These are phyloP conservation scores for Kregervanrija delftensis DNA, from an alignment of 805 yeast genomes.

Conservation along the genomic window DNA sequence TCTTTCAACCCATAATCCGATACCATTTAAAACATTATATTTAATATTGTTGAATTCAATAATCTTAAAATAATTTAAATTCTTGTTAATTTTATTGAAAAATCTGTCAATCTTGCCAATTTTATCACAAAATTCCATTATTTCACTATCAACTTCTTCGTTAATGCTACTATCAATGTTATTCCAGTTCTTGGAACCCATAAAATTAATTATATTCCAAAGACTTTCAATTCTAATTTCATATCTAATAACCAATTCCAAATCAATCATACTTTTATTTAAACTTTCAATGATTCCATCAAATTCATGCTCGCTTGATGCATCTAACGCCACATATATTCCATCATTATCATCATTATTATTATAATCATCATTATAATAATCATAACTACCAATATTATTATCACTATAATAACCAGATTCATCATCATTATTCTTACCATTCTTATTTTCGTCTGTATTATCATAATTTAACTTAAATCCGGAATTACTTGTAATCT, in stretches of 20 bases:
- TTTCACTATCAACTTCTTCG: slow-evolving; percentile 10
- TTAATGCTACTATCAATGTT: slow-evolving; percentile 1
- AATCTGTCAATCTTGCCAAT: slow-evolving; percentile 9
- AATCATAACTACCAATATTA: not conserved
- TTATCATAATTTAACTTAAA: slow-evolving; percentile 5
- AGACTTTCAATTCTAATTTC: slow-evolving; percentile 36
- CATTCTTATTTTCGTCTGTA: not conserved
- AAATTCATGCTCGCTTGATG: slow-evolving; percentile 28
- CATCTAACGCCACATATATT: slow-evolving; percentile 21
- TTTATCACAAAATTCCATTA: slow-evolving; percentile 13
- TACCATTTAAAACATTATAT: slow-evolving; percentile 2
- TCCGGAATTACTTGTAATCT: slow-evolving; percentile 10
- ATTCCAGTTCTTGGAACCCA: slow-evolving; percentile 7
- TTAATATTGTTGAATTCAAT: too few relatives aligned
- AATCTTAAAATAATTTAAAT: not conserved
- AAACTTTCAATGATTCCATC: slow-evolving; percentile 30
- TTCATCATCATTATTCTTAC: not conserved
- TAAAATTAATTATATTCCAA: slow-evolving; percentile 11
- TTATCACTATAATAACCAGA: not conserved
- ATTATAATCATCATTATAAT: not conserved
- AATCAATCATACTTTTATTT: slow-evolving; percentile 29
- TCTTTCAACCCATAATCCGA: slow-evolving; percentile 33
- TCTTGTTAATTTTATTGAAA: slow-evolving; percentile 7
- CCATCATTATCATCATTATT: not conserved
- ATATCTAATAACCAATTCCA: slow-evolving; percentile 45